Evolutionary conservation across 148 eudicot genomes (phyloP), one percentile per base, ranked within the genome.

Genomic region (Arbutus unedo): DNA sequence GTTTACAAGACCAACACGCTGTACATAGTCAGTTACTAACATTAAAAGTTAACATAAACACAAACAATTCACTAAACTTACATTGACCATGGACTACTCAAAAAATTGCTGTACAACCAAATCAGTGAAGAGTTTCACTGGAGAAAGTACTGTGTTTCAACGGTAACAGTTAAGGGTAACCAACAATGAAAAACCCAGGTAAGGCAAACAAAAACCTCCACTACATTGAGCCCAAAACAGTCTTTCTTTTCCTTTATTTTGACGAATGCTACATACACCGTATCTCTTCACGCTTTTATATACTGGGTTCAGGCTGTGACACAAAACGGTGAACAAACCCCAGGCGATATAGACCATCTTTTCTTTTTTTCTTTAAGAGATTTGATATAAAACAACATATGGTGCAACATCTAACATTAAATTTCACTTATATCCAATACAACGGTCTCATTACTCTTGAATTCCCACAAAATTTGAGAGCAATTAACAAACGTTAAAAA

Each of bases 171-270:
- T 31, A 25, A 31, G 57, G 38, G 60, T 54, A 16, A 7, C 59
- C 3, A 0, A 6, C 14, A 16, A 41, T 25, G 23, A 77, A 31
- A 55, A 73, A 73, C 45, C 38, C 56, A n/a, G 6, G 13, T 2
- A 54, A 38, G 49, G 16, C 11, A 55, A 21, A 55, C 79, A 55
- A 77, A 23, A 47, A 77, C 18, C 79, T 31, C 79, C 64, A 77
- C 64, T 8, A 13, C 14, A 60, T 60, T 23, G 57, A 75, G 8
- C 78, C 57, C 0, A 54, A 44, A 23, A 76, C 59, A 47, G 31
- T 48, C 78, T 21, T 50, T 21, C 57, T 9, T 4, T 56, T 56
- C 16, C 59, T 59, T 59, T 19, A 6, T 59, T 59, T 23, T 59
- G 66, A n/a, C 8, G 25, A 19, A 59, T 59, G 3, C 66, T 59